Evolutionary conservation across 148 eudicot species (phyloP).

Genomic region (Oxyria digyna): DNA sequence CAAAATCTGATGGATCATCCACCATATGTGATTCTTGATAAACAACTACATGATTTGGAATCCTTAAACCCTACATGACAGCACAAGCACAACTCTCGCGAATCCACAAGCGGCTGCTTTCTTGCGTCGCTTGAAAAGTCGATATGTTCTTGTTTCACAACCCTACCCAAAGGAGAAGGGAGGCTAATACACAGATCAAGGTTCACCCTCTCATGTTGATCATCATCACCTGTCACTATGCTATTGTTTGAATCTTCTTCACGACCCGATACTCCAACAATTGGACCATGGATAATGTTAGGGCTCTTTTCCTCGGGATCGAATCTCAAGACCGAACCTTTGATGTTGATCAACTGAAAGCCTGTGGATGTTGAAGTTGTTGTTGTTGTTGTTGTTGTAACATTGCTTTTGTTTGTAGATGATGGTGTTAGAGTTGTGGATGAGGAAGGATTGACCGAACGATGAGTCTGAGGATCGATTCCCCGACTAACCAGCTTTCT

Average conservation of each 20-base stretch:
- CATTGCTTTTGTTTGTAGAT: background rate
- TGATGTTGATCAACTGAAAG: conserved; percentile 18
- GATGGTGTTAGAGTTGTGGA: background rate
- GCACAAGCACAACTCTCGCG: conserved; percentile 17
- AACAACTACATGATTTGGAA: conserved; percentile 13
- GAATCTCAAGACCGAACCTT: conserved; percentile 21
- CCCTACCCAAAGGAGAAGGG: conserved; percentile 3
- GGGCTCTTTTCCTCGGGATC: background rate
- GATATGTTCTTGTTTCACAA: background rate
- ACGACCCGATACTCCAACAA: background rate
- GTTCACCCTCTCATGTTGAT: conserved; percentile 5
- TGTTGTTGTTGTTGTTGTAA: background rate
- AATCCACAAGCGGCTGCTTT: background rate
- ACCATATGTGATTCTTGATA: conserved; percentile 1
- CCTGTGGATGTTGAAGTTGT: background rate
- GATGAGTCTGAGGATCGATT: conserved; percentile 2
- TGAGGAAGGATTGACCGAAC: too few species aligned
- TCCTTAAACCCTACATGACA: conserved; percentile 17
- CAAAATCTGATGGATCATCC: background rate
- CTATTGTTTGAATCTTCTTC: conserved; percentile 28
- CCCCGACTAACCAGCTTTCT: conserved; percentile 7
- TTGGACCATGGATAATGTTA: background rate
- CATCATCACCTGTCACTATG: conserved; percentile 15
- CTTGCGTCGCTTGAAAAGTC: background rate
- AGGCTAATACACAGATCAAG: conserved; percentile 18